Evolutionary conservation across 2,329 filamentous ascomycete genomes (phyloP), one percentile per base, ranked within the genome.

Genomic region (Fusarium pseudograminearum): DNA sequence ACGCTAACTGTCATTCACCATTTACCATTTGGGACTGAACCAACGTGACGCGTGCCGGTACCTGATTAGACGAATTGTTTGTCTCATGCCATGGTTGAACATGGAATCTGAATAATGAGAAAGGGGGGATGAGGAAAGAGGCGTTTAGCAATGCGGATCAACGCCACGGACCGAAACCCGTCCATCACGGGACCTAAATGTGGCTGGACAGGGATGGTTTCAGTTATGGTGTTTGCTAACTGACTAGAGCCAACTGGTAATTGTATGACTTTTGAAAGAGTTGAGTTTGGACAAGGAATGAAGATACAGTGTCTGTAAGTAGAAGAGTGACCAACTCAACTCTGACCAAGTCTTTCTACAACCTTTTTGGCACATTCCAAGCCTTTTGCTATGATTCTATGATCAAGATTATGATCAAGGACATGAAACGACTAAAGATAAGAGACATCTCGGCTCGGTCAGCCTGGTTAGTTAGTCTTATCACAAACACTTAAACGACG

Each of bases 111-210:
- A 61, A 34, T 38, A 61, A 52, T 52, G 44, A 31, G 18, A 40
- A 52, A 28, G 24, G 48, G 34, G 33, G 57, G 41, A 48, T 45
- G 45, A 31, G 22, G 31, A 26, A 30, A 59, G 58, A 67, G 56
- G 61, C 64, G 41, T 40, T 47, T 70, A 40, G 54, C 40, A 65
- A 53, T 45, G 30, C 51, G 38, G 54, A 60, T 42, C 36, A 45
- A 60, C 71, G 72, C 72, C 65, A 73, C 70, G 72, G 72, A 70
- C 67, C 72, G 70, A 60, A 58, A 53, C 48, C 68, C 64, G 65
- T 57, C 42, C 40, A 73, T 69, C 69, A 72, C 67, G 48, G 61
- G 65, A 68, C 62, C 54, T 61, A 42, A 50, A 42, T 50, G 47
- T 70, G 67, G 67, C 67, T 70, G 54, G 53, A 14, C 48, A 45